phyloP scores from a whole-genome alignment of 768 basidiomycete species.

The Lactarius sp. region DNA sequence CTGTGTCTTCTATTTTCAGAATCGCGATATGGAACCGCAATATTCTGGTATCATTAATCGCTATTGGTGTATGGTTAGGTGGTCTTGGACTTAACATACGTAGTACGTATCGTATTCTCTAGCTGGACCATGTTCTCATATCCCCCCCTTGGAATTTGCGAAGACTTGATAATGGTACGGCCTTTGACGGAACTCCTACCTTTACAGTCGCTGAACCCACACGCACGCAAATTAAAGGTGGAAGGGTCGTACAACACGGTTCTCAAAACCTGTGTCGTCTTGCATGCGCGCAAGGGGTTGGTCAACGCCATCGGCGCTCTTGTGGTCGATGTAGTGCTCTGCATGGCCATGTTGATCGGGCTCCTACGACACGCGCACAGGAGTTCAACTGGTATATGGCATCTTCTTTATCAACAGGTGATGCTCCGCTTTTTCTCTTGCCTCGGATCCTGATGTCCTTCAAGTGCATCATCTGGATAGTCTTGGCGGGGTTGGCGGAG shows the following conservation, averaged over 20 bases:
- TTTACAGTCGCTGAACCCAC: not conserved
- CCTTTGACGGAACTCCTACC: not conserved
- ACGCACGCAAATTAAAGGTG: not conserved
- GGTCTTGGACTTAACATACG: conserved; percentile 1
- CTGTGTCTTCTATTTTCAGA: not conserved
- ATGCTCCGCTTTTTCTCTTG: not conserved
- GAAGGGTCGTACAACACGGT: not conserved
- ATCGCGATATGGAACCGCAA: conserved; percentile 10
- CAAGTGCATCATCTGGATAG: conserved; percentile 12
- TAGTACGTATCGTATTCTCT: not conserved
- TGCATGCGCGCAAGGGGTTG: not conserved
- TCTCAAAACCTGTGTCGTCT: not conserved
- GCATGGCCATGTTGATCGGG: not conserved
- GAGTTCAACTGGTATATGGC: conserved; percentile 6
- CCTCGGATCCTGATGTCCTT: not conserved
- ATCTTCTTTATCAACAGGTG: conserved; percentile 18
- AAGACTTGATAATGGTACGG: conserved; percentile 9
- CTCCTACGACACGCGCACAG: not conserved
- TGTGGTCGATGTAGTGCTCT: not conserved
- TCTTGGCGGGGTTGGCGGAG: not conserved
- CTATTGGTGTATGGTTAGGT: not conserved
- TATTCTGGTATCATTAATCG: not conserved
- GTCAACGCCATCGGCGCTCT: not conserved
- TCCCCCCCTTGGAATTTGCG: not conserved
- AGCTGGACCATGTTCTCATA: not conserved